Evolutionary conservation across 805 yeast genomes (phyloP).

Genomic region (Cyberlindnera saturnus): DNA sequence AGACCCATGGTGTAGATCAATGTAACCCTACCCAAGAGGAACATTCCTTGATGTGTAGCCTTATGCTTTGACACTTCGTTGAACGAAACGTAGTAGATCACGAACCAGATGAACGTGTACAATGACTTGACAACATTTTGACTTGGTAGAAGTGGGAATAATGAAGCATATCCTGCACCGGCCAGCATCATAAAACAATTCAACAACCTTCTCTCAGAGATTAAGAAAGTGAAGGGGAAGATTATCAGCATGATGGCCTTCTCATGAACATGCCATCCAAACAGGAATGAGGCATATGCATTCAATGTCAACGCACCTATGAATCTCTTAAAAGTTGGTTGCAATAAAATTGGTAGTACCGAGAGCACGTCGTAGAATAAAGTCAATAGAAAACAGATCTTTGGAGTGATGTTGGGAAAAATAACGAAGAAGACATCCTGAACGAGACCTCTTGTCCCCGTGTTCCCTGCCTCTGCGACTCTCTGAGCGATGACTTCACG

Average conservation of each 20-base stretch:
- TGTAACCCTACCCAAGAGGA: conserved; percentile 67
- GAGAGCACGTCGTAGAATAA: conserved; percentile 81
- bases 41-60: conserved; percentile 38
- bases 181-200: conserved; percentile 66
- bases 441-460: conserved; percentile 80
- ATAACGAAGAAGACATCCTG: conserved; percentile 83
- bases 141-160: conserved; percentile 80
- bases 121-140: conserved; percentile 74
- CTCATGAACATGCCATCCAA: conserved; percentile 99
- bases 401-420: conserved; percentile 76
- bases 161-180: conserved; percentile 77
- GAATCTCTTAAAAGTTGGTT: conserved; percentile 74
- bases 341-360: conserved; percentile 59
- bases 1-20: conserved; percentile 62
- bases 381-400: conserved; percentile 69
- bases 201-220: conserved; percentile 64
- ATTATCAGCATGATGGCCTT: conserved; percentile 90
- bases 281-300: conserved; percentile 84
- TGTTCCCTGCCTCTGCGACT: conserved; percentile 28
- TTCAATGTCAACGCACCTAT: conserved; percentile 82
- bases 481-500: conserved; percentile 26
- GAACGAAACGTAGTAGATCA: conserved; percentile 66
- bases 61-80: conserved; percentile 53
- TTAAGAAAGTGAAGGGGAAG: conserved; percentile 77
- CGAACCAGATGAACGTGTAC: conserved; percentile 82